These are phyloP conservation scores for Saccharomycopsis phalli DNA, from an alignment of 1,139 yeast species.

Conservation along the genomic window DNA sequence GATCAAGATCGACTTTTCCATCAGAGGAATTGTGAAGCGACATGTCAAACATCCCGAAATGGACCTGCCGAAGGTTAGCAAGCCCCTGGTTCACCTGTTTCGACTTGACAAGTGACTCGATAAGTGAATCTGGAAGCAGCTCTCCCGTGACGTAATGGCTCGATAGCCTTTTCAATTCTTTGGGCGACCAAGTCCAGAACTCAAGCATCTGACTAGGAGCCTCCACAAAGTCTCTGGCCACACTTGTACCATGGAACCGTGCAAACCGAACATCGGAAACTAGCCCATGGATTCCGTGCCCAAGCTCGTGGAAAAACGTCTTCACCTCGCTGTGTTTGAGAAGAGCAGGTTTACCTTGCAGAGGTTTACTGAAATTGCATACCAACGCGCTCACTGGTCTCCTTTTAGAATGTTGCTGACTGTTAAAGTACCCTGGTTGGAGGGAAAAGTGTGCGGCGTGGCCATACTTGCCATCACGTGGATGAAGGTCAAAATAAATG, in stretches of 20 bases:
- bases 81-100: conserved; percentile 72
- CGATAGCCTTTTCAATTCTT: conserved; percentile 49
- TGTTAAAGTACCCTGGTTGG: conserved; percentile 47
- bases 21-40: conserved; percentile 42
- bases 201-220: conserved; percentile 86
- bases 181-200: conserved; percentile 75
- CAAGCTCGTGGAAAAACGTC: conserved; percentile 82
- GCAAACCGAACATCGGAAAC: conserved; percentile 57
- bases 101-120: conserved; percentile 51
- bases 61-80: conserved; percentile 62
- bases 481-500: conserved; percentile 72
- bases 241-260: conserved; percentile 66
- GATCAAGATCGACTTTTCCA: conserved; percentile 37
- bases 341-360: conserved; percentile 59
- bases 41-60: conserved; percentile 71
- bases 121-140: conserved; percentile 47
- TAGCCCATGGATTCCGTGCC: conserved; percentile 78
- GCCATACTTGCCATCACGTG: conserved; percentile 75
- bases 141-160: conserved; percentile 55
- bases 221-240: conserved; percentile 79
- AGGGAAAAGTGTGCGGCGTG: conserved; percentile 80
- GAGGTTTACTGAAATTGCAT: conserved; percentile 76
- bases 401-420: conserved; percentile 36
- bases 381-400: conserved; percentile 71
- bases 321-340: conserved; percentile 71